phyloP scores from a whole-genome alignment of 192 early-diverging fungal genomes.

The Backusella tuberculispora region DNA sequence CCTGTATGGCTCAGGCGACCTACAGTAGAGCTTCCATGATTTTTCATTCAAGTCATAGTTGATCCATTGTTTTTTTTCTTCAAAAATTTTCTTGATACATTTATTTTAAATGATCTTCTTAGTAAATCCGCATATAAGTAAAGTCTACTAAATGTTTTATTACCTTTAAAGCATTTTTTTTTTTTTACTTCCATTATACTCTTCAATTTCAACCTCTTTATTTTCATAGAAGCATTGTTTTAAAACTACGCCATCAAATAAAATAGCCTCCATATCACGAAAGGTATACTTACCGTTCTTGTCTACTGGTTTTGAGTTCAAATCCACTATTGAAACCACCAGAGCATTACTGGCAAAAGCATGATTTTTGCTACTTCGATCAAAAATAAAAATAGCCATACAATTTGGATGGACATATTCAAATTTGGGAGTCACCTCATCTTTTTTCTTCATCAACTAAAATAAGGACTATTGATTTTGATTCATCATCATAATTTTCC shows the following conservation, averaged over 20 bases:
- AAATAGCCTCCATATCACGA: background rate
- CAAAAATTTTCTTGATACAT: background rate
- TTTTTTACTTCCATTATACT: background rate
- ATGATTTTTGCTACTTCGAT: too few relatives aligned
- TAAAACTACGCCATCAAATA: background rate
- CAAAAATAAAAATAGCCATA: too few relatives aligned
- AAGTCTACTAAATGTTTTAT: too few relatives aligned
- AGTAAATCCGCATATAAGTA: background rate
- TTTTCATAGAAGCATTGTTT: background rate
- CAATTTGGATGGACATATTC: background rate
- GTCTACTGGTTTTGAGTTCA: slow-evolving; percentile 24
- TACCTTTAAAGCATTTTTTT: background rate
- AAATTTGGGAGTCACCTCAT: slow-evolving; percentile 14
- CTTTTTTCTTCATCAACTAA: background rate
- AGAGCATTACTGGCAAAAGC: too few relatives aligned
- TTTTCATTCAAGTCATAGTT: background rate
- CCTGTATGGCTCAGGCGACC: background rate
- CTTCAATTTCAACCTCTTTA: background rate
- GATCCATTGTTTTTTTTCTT: background rate
- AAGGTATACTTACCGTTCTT: background rate
- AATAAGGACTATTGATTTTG: too few relatives aligned
- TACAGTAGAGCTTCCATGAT: background rate
- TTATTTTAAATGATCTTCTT: background rate
- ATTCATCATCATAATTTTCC: too few relatives aligned
- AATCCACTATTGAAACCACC: background rate